Evolutionary conservation across 495 filamentous ascomycete species (phyloP).

Genomic region (Lophiotrema nucula): DNA sequence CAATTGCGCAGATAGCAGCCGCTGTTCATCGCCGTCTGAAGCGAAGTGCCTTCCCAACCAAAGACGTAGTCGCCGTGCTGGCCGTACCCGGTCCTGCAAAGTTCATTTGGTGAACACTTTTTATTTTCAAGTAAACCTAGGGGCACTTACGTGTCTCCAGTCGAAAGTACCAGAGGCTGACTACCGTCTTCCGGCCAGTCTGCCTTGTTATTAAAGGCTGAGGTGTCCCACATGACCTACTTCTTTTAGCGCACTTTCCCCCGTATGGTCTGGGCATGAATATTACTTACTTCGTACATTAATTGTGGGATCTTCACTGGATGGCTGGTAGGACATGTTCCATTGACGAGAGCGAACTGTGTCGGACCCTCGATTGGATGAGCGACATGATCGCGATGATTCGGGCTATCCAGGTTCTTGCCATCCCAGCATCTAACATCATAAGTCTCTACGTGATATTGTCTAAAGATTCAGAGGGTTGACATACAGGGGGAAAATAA

Average conservation of each 20-base stretch:
- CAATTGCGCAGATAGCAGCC: conserved; percentile 17
- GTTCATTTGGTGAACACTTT: background rate
- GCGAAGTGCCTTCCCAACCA: conserved; percentile 15
- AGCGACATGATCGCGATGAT: conserved; percentile 42
- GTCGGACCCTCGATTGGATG: conserved; percentile 32
- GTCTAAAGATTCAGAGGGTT: background rate
- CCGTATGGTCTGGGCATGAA: background rate
- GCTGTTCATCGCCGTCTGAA: conserved; percentile 27
- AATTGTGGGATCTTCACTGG: conserved; percentile 24
- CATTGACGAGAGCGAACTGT: conserved; percentile 16
- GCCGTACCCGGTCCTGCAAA: conserved; percentile 13
- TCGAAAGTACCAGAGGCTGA: conserved; percentile 27
- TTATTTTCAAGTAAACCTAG: background rate
- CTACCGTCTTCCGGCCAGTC: conserved; percentile 29
- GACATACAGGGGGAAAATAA: conserved; percentile 25
- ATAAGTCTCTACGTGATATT: background rate
- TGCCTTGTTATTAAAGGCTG: conserved; percentile 16
- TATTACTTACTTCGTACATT: conserved; percentile 19
- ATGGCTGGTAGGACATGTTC: conserved; percentile 26
- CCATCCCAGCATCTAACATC: conserved; percentile 50
- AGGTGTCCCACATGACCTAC: conserved; percentile 23
- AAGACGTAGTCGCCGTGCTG: conserved; percentile 47
- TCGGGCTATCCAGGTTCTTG: conserved; percentile 51
- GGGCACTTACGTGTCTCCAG: conserved; percentile 20
- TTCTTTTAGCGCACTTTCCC: background rate